Evolutionary conservation across 805 yeast species (phyloP).

Genomic region (Candida ascalaphidarum): DNA sequence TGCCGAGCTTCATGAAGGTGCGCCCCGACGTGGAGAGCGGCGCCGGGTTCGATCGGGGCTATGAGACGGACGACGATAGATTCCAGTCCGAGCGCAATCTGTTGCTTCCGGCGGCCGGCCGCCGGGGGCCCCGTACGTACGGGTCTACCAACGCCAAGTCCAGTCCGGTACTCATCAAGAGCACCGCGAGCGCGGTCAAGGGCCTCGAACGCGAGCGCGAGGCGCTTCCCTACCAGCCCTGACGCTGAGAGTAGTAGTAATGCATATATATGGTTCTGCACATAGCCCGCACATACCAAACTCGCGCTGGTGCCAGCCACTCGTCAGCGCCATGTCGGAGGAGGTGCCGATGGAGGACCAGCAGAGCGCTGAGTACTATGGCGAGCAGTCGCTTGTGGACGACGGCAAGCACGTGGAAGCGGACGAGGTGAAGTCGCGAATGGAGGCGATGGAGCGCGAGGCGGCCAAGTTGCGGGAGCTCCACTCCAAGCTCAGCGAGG

Average conservation of each 20-base stretch:
- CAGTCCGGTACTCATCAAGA: too few relatives aligned
- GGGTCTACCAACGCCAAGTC: constrained; percentile 7
- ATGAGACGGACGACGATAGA: constrained; percentile 35
- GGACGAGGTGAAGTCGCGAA: constrained; percentile 27
- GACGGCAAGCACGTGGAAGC: constrained; percentile 3
- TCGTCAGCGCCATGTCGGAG: too few relatives aligned
- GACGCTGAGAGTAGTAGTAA: too few relatives aligned
- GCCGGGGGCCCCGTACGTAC: constrained; percentile 7
- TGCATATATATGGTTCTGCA: too few relatives aligned
- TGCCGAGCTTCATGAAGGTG: constrained; percentile 31
- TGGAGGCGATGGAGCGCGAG: constrained; percentile 54
- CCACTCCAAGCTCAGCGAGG: constrained; percentile 27
- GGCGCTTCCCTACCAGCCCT: constrained; percentile 3
- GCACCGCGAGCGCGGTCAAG: too few relatives aligned
- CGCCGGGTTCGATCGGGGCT: constrained; percentile 24
- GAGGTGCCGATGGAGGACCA: constrained; percentile 17
- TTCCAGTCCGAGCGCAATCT: constrained; percentile 20
- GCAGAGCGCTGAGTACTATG: too few relatives aligned
- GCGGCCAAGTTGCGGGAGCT: constrained; percentile 53
- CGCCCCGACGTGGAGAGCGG: constrained; percentile 20
- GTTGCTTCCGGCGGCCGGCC: constrained; percentile 17
- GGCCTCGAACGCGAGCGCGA: too few relatives aligned
- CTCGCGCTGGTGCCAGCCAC: too few relatives aligned
- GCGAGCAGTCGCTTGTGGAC: too few relatives aligned
- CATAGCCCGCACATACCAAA: too few relatives aligned